Base-by-base conservation (phyloP, 139 green algal species). In the Chlamydomonas applanata region DNA sequence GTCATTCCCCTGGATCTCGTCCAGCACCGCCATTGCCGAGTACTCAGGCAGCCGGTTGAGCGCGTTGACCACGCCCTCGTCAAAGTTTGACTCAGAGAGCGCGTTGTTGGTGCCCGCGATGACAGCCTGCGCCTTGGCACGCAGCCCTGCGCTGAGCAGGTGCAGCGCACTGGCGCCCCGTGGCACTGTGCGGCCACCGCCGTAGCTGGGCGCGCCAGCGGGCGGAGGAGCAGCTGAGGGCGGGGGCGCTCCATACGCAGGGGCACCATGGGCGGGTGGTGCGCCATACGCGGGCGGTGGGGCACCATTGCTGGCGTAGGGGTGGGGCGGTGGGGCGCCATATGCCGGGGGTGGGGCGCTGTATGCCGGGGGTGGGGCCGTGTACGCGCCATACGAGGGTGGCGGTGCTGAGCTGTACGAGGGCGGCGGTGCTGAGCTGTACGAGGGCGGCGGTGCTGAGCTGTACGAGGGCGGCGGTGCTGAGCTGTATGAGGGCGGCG, bases 31-130 rank as follows among this genome's bases (percentile, higher is more conserved):
- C 32, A 86, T 33, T 34, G 59, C 44, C 62, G 71, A 45, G 36
- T 69, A 27, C 53, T 80, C 76, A 2, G 46, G 45, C 72, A 86
- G 69, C 52, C 70, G 64, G 54, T 75, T 68, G 66, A 86, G 60
- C 53, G 72, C 62, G 17, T 54, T 53, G 20, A 76, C 74, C 53
- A 86, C 72, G 25, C 76, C 76, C 66, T 79, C 73, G 63, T 83
- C 72, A 40, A 83, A 72, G 65, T 35, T 22, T 2, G 24, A 7
- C 11, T 30, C 40, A 22, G 29, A 60, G 24, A 72, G 65, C 27
- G 19, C 7, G 22, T 9, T 60, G 65, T 27, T 52, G 30, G 62
- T 69, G 62, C 34, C 4, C 62, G 24, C 35, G 33, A 69, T 52
- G 32, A 52, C 24, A 13, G 14, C 11, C 62, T 49, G 34, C 32